Base-by-base conservation (phyloP, 1,284 basidiomycete genomes). In the Coniophora puteana region DNA sequence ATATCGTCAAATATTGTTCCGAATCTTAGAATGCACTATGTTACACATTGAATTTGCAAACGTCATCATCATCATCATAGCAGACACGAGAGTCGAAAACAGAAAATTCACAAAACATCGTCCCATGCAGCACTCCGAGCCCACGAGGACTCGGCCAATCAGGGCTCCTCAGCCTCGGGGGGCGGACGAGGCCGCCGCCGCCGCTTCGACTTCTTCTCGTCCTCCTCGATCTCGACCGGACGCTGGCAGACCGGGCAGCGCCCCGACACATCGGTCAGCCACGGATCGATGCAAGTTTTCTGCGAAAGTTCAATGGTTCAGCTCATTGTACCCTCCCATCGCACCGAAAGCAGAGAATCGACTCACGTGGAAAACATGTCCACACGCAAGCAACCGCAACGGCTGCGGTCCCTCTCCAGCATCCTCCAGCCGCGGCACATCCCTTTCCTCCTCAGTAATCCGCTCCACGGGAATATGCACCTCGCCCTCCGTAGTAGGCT, bases 361-460 rank as follows among this genome's bases (percentile, higher is more conserved):
- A 67, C 84, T 58, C 48, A 90, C 87, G 63, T 90, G 88, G 63
- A 89, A 90, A 38, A 84, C 87, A 66, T 90, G 87, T 4, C 83
- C 83, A 52, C 87, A 90, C 4, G 66, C 66, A 34, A 90, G 62
- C 30, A 90, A 59, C 56, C 87, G 68, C 49, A 90, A 58, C 13
- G 87, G 87, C 48, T 88, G 83, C 2, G 81, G 71, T 0, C 82
- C 84, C 44, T 82, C 78, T 8, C 84, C 84, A 6, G 83, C 80
- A 57, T 88, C 82, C 49, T 74, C 68, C 41, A 86, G 66, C 47
- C 66, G 74, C 41, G 79, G 59, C 30, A 61, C 53, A 5, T 65
- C 58, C 34, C 62, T 55, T 28, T 68, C 66, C 44, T 66, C 68
- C 46, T 63, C 65, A 13, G 63, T 61, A 21, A 68, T 65, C 36